Evolutionary conservation across 768 basidiomycete species (phyloP).

Genomic region (Imleria badia): DNA sequence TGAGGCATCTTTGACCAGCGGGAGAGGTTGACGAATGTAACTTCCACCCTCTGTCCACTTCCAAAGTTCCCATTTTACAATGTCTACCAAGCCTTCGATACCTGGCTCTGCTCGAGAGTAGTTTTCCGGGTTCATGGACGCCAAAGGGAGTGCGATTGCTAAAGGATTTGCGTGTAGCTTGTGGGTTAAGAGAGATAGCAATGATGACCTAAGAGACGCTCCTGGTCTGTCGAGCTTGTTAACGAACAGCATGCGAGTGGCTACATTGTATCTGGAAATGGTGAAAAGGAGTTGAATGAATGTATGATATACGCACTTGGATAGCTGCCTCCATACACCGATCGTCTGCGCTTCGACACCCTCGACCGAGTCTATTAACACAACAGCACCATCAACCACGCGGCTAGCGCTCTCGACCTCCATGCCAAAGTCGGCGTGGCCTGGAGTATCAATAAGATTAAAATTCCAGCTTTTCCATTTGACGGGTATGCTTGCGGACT

Average conservation of each 20-base stretch:
- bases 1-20: conserved; percentile 48
- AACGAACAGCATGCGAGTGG: conserved; percentile 75
- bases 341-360: conserved; percentile 90
- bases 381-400: conserved; percentile 86
- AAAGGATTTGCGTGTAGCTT: conserved; percentile 75
- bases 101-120: conserved; percentile 79
- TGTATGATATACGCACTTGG: conserved; percentile 56
- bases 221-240: conserved; percentile 90
- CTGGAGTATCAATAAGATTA: conserved; percentile 89
- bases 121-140: conserved; percentile 66
- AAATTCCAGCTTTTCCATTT: conserved; percentile 82
- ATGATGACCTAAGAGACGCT: conserved; percentile 70
- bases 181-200: conserved; percentile 72
- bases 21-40: conserved; percentile 45
- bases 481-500: conserved; percentile 88
- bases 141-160: conserved; percentile 68
- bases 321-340: conserved; percentile 85
- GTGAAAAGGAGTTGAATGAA: neutral
- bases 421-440: conserved; percentile 96
- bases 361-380: conserved; percentile 87
- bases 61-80: conserved; percentile 84
- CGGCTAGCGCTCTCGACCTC: conserved; percentile 93
- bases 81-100: conserved; percentile 79
- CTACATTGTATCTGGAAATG: conserved; percentile 66
- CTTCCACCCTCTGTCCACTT: conserved; percentile 60